Evolutionary conservation across 1,284 basidiomycete genomes (phyloP), one percentile per base, ranked within the genome.

Genomic region (Meripilus lineatus): DNA sequence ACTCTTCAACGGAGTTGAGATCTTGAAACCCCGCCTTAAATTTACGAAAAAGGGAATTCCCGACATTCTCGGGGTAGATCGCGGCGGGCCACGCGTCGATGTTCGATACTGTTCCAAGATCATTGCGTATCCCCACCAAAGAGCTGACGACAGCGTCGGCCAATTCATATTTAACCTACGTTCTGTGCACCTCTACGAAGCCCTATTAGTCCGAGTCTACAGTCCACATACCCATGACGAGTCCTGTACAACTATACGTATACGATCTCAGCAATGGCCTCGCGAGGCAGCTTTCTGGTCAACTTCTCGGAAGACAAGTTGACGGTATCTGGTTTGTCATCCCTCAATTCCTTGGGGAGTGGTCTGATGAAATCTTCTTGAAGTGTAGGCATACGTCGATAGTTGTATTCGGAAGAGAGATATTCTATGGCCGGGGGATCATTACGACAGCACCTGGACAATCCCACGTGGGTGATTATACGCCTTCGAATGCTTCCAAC

Each of bases 371-470:
- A 28, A 22, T 38, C 11, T 38, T 32, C 32, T 39, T 40, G 44
- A 55, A 54, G 47, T 38, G 46, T 51, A 89, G 86, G 87, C 90
- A 96, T 65, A 94, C 93, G 0, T 90, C 86, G 18, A 78, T 96
- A 23, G 91, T 96, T 35, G 86, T 84, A 1, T 93, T 82, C 62
- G 81, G 81, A 3, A 82, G 81, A 54, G 93, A 96, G 59, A 71
- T 90, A 38, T 94, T 89, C 57, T 96, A 93, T 60, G 93, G 93
- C 1, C 89, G 84, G 56, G 93, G 93, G 5, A 91, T 96, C 45
- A 66, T 57, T 54, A 70, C 71, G 21, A 75, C 80, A 0, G 50
- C 52, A 4, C 91, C 91, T 0, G 90, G 90, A 11, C 70, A 69
- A 52, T 90, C 90, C 5, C 89, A 91, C 69, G 88, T 88, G 58